Conservation (phyloP, 495 filamentous ascomycete genomes). For the Neurospora sp. region DNA sequence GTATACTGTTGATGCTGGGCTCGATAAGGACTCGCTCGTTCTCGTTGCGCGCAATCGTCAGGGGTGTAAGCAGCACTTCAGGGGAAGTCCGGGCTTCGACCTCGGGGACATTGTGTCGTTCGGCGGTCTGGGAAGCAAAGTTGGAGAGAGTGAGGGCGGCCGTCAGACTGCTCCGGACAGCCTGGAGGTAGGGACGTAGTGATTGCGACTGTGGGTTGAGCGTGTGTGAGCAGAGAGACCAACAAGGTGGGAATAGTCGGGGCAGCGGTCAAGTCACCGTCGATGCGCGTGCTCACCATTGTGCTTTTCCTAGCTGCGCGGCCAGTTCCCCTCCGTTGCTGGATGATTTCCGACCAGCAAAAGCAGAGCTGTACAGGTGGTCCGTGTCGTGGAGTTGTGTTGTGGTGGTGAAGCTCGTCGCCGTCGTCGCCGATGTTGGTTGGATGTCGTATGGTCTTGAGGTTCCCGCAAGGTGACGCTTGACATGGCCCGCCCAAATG, state of each 20-base stretch:
- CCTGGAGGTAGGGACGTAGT: slow-evolving; percentile 92
- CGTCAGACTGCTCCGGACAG: slow-evolving; percentile 86
- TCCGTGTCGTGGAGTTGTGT: neutral
- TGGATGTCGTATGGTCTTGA: neutral
- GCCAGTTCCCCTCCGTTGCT: neutral
- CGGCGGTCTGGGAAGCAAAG: slow-evolving; percentile 92
- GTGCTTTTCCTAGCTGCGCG: neutral
- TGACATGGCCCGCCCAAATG: neutral
- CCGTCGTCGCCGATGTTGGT: neutral
- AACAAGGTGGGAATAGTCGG: neutral
- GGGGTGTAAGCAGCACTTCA: slow-evolving; percentile 87
- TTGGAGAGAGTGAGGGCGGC: slow-evolving; percentile 92
- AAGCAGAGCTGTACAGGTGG: neutral
- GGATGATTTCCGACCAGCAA: neutral
- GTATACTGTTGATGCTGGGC: slow-evolving; percentile 88
- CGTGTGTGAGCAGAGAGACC: neutral
- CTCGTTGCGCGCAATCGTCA: slow-evolving; percentile 84
- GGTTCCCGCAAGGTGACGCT: neutral
- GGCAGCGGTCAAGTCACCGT: neutral
- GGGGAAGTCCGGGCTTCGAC: slow-evolving; percentile 88
- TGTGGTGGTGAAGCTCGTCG: neutral
- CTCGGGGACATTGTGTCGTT: slow-evolving; percentile 96
- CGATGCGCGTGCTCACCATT: slow-evolving; percentile 12
- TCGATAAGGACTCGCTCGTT: slow-evolving; percentile 91
- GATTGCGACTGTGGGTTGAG: slow-evolving; percentile 71